Base-by-base conservation (phyloP, 257 asterid genomes). In the Solanum etuberosum region DNA sequence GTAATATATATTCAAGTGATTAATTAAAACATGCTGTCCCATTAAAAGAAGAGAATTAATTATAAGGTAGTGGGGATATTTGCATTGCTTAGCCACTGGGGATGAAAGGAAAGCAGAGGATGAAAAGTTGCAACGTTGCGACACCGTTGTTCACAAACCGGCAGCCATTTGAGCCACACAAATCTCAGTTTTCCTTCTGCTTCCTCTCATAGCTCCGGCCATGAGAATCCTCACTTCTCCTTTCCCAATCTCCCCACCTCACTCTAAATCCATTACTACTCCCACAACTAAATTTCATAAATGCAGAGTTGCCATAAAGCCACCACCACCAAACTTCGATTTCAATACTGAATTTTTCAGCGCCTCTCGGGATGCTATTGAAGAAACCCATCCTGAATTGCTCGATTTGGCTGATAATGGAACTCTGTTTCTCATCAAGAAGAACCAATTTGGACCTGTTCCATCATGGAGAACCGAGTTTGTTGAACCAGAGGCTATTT, bases 391-490 rank as follows among this genome's bases (percentile, higher is more conserved):
- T 89, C 98, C 98, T 0, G 93, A 93, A 34, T 86, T 95, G 76
- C 93, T 95, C 2, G 98, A 96, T 88, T 89, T 95, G 92, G 98
- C 98, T 3, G 88, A 91, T 83, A 87, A 91, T 87, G 98, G 98
- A 67, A 94, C 92, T 86, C 77, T 95, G 91, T 91, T 96, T 70
- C 86, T 96, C 61, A 89, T 96, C 73, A 88, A 80, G 59, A 94
- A 94, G 89, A 80, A 31, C 88, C 98, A 93, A 43, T 96, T 86
- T 86, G 98, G 98, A 68, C 95, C 98, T 1, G 96, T 95, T 80
- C 98, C 98, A 35, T 77, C 94, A 2, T 96, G 99, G 98, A 91
- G 98, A 86, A 91, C 87, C 23, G 98, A 93, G 88, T 95, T 96
- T 83, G 95, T 92, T 46, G 99, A 96, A 92, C 98, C 98, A 9